Percentiles rank a stretch among this genome's conserved stretches.
phyloP scores from a whole-genome alignment of 2,329 filamentous ascomycete species.

The Pseudogymnoascus sp. region DNA sequence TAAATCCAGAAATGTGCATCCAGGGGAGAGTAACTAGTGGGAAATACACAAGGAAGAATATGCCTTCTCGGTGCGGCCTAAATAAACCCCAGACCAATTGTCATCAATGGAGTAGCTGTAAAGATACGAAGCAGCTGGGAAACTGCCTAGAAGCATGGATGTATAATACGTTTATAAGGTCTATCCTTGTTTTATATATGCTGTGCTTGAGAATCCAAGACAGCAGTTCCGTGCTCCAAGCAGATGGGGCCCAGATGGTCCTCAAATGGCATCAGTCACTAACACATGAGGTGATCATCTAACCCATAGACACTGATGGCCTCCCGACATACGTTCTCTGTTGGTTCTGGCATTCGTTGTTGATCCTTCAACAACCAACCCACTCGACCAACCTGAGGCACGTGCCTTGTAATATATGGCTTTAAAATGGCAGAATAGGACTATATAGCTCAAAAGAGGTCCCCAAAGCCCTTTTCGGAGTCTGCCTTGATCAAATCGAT shows the following conservation, averaged over 20 bases:
- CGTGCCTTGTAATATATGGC: not conserved
- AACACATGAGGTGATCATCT: too few relatives aligned
- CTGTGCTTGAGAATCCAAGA: not conserved
- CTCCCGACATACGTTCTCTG: not conserved
- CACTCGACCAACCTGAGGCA: not conserved
- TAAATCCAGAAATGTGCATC: not conserved
- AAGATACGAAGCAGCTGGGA: not conserved
- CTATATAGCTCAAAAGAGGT: slow-evolving; percentile 54
- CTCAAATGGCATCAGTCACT: not conserved
- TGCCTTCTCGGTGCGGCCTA: not conserved
- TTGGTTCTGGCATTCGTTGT: not conserved
- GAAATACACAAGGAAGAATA: not conserved
- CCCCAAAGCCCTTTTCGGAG: slow-evolving; percentile 83
- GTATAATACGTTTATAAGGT: not conserved
- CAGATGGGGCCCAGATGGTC: not conserved
- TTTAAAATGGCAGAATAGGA: not conserved
- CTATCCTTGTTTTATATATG: not conserved
- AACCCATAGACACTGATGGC: not conserved
- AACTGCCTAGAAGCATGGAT: not conserved
- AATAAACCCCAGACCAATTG: not conserved
- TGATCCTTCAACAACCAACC: not conserved
- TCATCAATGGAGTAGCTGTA: too few relatives aligned
- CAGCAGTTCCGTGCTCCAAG: not conserved
- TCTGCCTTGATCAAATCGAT: slow-evolving; percentile 87
- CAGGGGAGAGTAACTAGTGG: not conserved